A percentile compares a stretch with the other conserved stretches of the same genome.
These are phyloP conservation scores for Anethum foeniculum DNA, from an alignment of 140 eudicot genomes.

Conservation along the genomic window DNA sequence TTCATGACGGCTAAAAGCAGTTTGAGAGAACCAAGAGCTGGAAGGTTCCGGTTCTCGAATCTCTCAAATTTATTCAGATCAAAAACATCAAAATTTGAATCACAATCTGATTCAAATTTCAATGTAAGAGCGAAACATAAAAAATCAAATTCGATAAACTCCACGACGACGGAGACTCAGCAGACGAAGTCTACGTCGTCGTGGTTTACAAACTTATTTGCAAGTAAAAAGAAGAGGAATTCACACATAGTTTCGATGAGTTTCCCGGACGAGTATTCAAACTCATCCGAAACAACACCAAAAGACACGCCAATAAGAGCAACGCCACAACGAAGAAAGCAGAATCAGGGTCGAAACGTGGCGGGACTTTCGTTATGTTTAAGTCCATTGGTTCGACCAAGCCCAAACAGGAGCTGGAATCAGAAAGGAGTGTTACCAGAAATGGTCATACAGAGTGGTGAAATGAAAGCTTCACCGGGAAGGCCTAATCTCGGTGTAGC, in stretches of 20 bases:
- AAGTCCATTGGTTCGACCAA: conserved; percentile 75
- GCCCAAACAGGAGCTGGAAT: conserved; percentile 56
- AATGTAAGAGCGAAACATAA: conserved; percentile 2
- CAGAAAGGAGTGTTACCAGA: conserved; percentile 50
- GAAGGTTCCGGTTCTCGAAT: conserved; percentile 16
- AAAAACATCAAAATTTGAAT: conserved; percentile 17
- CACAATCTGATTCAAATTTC: conserved; percentile 21
- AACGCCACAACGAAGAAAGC: conserved; percentile 20
- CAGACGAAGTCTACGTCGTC: conserved; percentile 13
- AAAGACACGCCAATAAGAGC: conserved; percentile 38
- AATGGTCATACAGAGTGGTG: conserved; percentile 32
- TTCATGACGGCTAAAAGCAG: conserved; percentile 5
- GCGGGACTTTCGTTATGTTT: conserved; percentile 50
- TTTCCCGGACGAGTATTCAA: conserved; percentile 17
- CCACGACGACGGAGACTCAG: conserved; percentile 22
- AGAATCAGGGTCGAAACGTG: conserved; percentile 22
- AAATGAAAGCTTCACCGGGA: conserved; percentile 33
- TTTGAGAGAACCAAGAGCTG: conserved; percentile 17
- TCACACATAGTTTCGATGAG: conserved; percentile 24
- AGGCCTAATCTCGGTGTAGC: conserved; percentile 34
- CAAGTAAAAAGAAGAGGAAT: conserved; percentile 30
- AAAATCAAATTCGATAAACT: conserved; percentile 15
- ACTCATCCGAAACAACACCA: conserved; percentile 30
- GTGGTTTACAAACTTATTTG: conserved; percentile 36
- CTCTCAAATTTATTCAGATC: conserved; percentile 48